Percentiles rank a stretch among this genome's conserved stretches.
Evolutionary conservation across 1,284 basidiomycete genomes (phyloP).

Genomic region (Ustilago crameri): DNA sequence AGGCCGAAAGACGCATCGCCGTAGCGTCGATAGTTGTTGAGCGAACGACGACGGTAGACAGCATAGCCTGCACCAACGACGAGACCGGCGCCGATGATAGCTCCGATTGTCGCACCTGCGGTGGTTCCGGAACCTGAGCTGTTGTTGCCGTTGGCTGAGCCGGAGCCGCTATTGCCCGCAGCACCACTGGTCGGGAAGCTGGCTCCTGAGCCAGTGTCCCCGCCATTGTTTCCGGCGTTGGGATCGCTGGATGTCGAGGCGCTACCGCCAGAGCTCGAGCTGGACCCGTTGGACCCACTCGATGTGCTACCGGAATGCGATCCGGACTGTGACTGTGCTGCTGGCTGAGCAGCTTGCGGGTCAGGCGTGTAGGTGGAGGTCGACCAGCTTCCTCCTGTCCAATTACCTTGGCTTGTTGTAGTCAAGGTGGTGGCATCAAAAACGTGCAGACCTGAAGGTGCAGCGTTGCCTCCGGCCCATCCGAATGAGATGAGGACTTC

Average conservation of each 20-base stretch:
- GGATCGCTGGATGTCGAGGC: not conserved
- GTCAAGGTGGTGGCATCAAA: slow-evolving; percentile 45
- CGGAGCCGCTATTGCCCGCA: not conserved
- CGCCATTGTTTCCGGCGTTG: slow-evolving; percentile 3
- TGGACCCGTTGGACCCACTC: slow-evolving; percentile 10
- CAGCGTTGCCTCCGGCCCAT: slow-evolving; percentile 53
- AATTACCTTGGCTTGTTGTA: slow-evolving; percentile 28
- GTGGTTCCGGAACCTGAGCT: slow-evolving; percentile 37
- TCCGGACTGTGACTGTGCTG: not conserved
- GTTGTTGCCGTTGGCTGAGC: slow-evolving; percentile 4
- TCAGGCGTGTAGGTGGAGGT: slow-evolving; percentile 53
- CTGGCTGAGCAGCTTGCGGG: slow-evolving; percentile 19
- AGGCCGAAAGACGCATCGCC: slow-evolving; percentile 47
- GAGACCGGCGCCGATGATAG: slow-evolving; percentile 55
- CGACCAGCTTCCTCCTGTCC: slow-evolving; percentile 53
- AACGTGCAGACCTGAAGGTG: slow-evolving; percentile 40
- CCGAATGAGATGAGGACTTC: slow-evolving; percentile 54
- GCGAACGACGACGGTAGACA: slow-evolving; percentile 43
- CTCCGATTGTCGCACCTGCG: slow-evolving; percentile 57
- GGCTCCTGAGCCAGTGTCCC: slow-evolving; percentile 1
- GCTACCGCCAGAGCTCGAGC: slow-evolving; percentile 16
- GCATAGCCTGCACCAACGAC: slow-evolving; percentile 55
- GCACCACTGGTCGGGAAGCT: slow-evolving; percentile 24
- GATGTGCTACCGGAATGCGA: slow-evolving; percentile 2
- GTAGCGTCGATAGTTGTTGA: slow-evolving; percentile 43